Evolutionary conservation across 1,139 yeast genomes (phyloP), one percentile per base, ranked within the genome.

Genomic region (Debaryomyces coudertii): DNA sequence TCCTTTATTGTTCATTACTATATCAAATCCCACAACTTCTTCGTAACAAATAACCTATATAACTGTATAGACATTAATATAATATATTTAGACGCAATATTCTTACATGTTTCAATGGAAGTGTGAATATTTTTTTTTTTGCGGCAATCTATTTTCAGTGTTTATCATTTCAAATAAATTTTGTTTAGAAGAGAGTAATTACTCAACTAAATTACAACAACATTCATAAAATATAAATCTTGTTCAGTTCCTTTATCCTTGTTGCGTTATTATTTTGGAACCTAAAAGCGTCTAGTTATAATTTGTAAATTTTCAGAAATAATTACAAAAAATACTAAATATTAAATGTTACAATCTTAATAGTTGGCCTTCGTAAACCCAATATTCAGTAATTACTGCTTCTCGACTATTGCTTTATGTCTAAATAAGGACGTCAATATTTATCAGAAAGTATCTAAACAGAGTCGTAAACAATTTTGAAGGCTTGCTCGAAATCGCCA

Each of bases 401-500:
- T 25, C 4, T 25, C 7, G 4, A 4, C 7, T 25, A 25, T 25
- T 4, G 7, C 7, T 25, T n/a, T 25, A 7, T 25, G 5, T 25
- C 7, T 7, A 4, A 5, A 25, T 25, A 25, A 4, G 5, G 5
- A 20, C 22, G 22, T 20, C 5, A 20, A 20, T 20, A 20, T 20
- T 11, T n/a, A 18, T 11, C 14, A 18, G 4, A 14, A 31, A 4
- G 11, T 39, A 20, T 2, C 23, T 31, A 40, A 20, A 15, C 20
- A 18, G 46, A 22, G 33, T 49, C 65, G 50, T 60, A 83, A 41
- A 82, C 85, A 40, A 61, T 65, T 57, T 77, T 76, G 66, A 90
- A 87, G 34, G 97, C 79, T 68, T 86, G 90, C 59, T 89, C 90
- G 57, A 90, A 87, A 65, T 90, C 97, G 16, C 72, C 89, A 65